Conservation (phyloP, 129 eudicot species). For the Flaveria linearis region DNA sequence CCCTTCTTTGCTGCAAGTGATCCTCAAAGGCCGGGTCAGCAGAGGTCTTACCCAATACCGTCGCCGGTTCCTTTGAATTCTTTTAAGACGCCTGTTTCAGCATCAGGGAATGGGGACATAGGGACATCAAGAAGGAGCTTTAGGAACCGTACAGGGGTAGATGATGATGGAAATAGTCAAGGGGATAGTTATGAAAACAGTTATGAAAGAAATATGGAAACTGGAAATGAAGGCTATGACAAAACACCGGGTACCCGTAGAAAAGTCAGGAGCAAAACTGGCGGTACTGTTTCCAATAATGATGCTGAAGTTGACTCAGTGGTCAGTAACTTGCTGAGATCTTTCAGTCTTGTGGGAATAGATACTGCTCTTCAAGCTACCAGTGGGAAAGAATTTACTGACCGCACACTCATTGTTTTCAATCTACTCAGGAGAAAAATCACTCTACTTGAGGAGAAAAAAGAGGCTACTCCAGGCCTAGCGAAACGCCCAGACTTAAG, state of each 20-base stretch:
- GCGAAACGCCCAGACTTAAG: slow-evolving; percentile 60
- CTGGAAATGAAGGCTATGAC: slow-evolving; percentile 36
- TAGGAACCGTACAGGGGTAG: slow-evolving; percentile 16
- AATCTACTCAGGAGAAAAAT: slow-evolving; percentile 64
- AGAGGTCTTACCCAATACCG: slow-evolving; percentile 41
- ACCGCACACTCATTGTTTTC: slow-evolving; percentile 44
- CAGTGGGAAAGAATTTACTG: slow-evolving; percentile 58
- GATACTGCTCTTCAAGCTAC: slow-evolving; percentile 43
- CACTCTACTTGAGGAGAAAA: slow-evolving; percentile 55
- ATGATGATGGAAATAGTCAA: slow-evolving; percentile 48
- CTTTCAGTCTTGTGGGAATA: slow-evolving; percentile 42
- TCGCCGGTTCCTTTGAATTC: slow-evolving; percentile 69
- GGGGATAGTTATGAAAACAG: slow-evolving; percentile 39
- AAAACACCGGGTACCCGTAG: slow-evolving; percentile 34
- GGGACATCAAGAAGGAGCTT: slow-evolving; percentile 42
- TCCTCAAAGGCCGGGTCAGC: slow-evolving; percentile 34
- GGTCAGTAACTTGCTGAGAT: slow-evolving; percentile 29
- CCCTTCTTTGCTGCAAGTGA: slow-evolving; percentile 48
- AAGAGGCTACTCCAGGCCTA: slow-evolving; percentile 31
- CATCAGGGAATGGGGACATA: slow-evolving; percentile 47
- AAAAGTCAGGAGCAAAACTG: slow-evolving; percentile 10
- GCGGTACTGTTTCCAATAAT: slow-evolving; percentile 8
- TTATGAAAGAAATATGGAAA: slow-evolving; percentile 16
- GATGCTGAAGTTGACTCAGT: slow-evolving; percentile 43
- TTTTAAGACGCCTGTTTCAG: slow-evolving; percentile 51